These are phyloP conservation scores for Calycina marina DNA, from an alignment of 2,329 filamentous ascomycete genomes.

Conservation along the genomic window DNA sequence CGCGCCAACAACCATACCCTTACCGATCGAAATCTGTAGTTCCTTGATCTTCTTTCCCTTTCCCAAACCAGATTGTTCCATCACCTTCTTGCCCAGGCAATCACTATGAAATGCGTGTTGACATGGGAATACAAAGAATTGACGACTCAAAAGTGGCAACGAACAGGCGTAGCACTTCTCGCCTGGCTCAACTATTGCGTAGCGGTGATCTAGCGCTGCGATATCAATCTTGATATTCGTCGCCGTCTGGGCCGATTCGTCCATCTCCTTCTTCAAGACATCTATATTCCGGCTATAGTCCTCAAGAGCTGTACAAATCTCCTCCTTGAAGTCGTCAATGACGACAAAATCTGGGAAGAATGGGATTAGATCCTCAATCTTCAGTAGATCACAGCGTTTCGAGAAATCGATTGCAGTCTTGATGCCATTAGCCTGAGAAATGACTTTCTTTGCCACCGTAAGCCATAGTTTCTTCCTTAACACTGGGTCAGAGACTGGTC, in stretches of 20 bases:
- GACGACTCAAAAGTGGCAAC: constrained; percentile 70
- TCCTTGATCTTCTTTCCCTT: constrained; percentile 72
- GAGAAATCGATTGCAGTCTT: constrained; percentile 89
- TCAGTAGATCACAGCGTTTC: constrained; percentile 76
- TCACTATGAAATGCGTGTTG: constrained; percentile 97
- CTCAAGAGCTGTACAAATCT: constrained; percentile 87
- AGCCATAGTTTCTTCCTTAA: constrained; percentile 93
- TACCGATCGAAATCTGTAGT: constrained; percentile 69
- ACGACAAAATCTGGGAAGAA: constrained; percentile 99
- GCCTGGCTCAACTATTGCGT: constrained; percentile 91
- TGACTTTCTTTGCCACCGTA: constrained; percentile 86
- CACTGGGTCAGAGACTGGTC: constrained; percentile 61
- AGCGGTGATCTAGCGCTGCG: constrained; percentile 68
- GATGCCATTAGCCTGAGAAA: constrained; percentile 73
- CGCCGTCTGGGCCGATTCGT: constrained; percentile 78
- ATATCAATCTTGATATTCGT: constrained; percentile 86
- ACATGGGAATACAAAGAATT: constrained; percentile 97
- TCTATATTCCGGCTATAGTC: constrained; percentile 90
- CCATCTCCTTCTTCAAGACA: constrained; percentile 80
- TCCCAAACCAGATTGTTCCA: constrained; percentile 64
- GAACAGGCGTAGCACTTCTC: constrained; percentile 87
- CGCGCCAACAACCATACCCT: constrained; percentile 52
- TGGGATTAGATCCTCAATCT: constrained; percentile 92
- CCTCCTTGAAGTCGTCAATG: constrained; percentile 98
- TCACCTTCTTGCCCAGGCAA: constrained; percentile 73